Base-by-base conservation (phyloP, 208 protist species). In the Herpetomonas samuelpessoai region DNA sequence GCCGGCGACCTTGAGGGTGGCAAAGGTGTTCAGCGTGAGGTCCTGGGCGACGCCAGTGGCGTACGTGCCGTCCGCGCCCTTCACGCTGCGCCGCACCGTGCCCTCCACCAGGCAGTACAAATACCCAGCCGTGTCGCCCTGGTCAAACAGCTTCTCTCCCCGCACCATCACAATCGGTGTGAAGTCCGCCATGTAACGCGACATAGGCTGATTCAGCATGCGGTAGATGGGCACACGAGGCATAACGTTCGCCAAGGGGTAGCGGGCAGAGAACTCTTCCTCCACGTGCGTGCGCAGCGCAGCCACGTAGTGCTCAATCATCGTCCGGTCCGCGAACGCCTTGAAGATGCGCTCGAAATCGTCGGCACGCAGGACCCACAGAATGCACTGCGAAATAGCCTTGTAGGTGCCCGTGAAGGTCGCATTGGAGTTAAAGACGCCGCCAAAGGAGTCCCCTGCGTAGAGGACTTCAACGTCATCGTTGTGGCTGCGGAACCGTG, bases 31-130 rank as follows among this genome's bases (percentile, higher is more conserved):
- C 14, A 71, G 79, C 22, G 72, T 50, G 0, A 93, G 57, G 19
- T 82, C 54, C 62, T 92, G 86, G 22, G 59, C 51, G 19, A 75
- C 75, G 14, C 81, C 72, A 16, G 53, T 60, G 29, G 63, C 62
- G 61, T 79, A 80, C 2, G 68, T 80, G 44, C 65, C 74, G 46
- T 81, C 76, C 1, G 31, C 27, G n/a, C 73, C 80, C 21, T 49
- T 41, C 7, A 76, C 68, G 14, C 58, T 71, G 16, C 89, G 83
- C 48, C 60, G 47, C 44, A 95, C 86, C 12, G 68, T 65, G 6
- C 89, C 89, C 56, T 95, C 89, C 10, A 93, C 27, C 39, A 95
- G 68, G 56, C 81, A 89, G 76, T 88, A 95, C 38, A 95, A 79
- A 27, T 81, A 83, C 22, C 83, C 86, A 3, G 83, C 64, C 0